phyloP scores from a whole-genome alignment of 2,329 filamentous ascomycete genomes.

The Aspergillus neotritici region DNA sequence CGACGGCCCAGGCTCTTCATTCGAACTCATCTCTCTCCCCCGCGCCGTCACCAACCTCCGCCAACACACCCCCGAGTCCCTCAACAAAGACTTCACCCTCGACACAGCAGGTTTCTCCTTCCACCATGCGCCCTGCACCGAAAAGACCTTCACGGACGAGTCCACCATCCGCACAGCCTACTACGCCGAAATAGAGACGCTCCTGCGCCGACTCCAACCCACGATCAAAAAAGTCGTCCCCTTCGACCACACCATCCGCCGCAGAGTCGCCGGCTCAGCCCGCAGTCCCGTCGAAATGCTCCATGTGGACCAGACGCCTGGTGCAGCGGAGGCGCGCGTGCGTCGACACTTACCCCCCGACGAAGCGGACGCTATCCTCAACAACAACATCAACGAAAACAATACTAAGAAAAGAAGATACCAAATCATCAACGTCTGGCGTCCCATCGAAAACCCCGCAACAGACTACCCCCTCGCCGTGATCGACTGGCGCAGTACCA shows the following conservation, averaged over 20 bases:
- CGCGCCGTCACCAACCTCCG: constrained; percentile 53
- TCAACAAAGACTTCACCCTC: constrained; percentile 43
- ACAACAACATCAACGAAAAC: constrained; percentile 35
- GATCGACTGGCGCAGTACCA: constrained; percentile 58
- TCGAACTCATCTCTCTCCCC: constrained; percentile 41
- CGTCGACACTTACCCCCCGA: constrained; percentile 53
- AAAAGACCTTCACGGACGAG: constrained; percentile 54
- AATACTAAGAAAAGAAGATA: constrained; percentile 28
- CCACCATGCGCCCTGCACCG: constrained; percentile 47
- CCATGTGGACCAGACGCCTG: constrained; percentile 66
- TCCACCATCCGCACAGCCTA: constrained; percentile 42
- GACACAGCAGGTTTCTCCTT: constrained; percentile 57
- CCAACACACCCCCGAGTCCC: constrained; percentile 34
- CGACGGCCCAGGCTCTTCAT: constrained; percentile 55
- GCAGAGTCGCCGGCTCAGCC: constrained; percentile 48
- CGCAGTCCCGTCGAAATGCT: constrained; percentile 64
- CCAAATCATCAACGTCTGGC: constrained; percentile 67
- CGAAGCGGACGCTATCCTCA: constrained; percentile 54
- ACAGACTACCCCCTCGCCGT: constrained; percentile 64
- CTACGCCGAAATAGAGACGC: constrained; percentile 56
- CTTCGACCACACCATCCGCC: constrained; percentile 67
- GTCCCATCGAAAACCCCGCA: constrained; percentile 59
- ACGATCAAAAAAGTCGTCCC: constrained; percentile 59
- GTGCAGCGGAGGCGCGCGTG: constrained; percentile 57
- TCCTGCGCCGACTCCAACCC: constrained; percentile 51